phyloP scores from a whole-genome alignment of 495 filamentous ascomycete genomes.

The Annulohypoxylon maeteangense region DNA sequence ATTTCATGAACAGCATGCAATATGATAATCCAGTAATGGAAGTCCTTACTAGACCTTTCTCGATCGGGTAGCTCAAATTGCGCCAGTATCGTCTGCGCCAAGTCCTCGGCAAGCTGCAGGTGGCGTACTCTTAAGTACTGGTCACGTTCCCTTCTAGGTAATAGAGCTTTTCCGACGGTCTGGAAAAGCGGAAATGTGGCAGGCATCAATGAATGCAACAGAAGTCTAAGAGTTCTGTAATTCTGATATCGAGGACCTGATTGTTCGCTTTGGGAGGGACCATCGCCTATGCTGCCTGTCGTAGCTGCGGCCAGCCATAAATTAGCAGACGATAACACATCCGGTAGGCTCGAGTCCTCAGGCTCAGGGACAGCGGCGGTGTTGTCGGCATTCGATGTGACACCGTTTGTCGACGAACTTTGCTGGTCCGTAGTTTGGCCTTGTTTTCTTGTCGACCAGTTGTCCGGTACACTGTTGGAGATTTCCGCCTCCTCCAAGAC shows the following conservation, averaged over 20 bases:
- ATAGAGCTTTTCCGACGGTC: slow-evolving; percentile 78
- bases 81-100: slow-evolving; percentile 75
- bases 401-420: not conserved
- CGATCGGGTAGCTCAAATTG: slow-evolving; percentile 62
- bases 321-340: slow-evolving; percentile 29
- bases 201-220: slow-evolving; percentile 78
- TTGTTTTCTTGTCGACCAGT: slow-evolving; percentile 52
- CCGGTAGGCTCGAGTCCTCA: slow-evolving; percentile 40
- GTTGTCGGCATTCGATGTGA: slow-evolving; percentile 14
- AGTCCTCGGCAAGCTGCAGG: slow-evolving; percentile 76
- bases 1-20: slow-evolving; percentile 80
- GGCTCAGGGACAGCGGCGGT: slow-evolving; percentile 18
- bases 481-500: slow-evolving; percentile 85
- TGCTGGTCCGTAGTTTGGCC: slow-evolving; percentile 28
- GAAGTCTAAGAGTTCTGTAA: slow-evolving; percentile 75
- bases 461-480: slow-evolving; percentile 52
- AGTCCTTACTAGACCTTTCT: slow-evolving; percentile 56
- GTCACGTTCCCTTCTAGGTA: slow-evolving; percentile 76
- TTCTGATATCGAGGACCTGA: slow-evolving; percentile 73
- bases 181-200: slow-evolving; percentile 82
- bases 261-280: slow-evolving; percentile 51
- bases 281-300: slow-evolving; percentile 12
- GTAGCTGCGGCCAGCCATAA: slow-evolving; percentile 38
- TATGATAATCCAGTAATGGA: slow-evolving; percentile 83
- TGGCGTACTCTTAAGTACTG: slow-evolving; percentile 71